A percentile compares a stretch with the other conserved stretches of the same genome.
Evolutionary conservation across 306 rosid species (phyloP).

Genomic region (Coriaria nepalensis): DNA sequence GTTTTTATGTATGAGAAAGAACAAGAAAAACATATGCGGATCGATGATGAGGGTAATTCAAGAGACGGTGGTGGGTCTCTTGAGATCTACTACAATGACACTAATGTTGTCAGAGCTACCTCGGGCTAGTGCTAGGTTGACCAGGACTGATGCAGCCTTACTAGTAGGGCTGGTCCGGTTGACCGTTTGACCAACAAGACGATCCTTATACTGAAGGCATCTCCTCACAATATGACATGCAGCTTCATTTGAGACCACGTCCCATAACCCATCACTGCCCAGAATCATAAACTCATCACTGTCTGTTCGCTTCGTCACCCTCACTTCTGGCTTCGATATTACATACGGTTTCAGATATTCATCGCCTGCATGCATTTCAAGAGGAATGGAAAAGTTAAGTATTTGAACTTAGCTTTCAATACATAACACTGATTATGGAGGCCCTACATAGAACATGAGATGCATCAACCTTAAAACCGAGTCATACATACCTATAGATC

Average conservation of each 20-base stretch:
- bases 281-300: slow-evolving; percentile 71
- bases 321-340: slow-evolving; percentile 77
- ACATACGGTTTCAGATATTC: slow-evolving; percentile 66
- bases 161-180: slow-evolving; percentile 21
- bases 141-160: slow-evolving; percentile 55
- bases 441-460: no score
- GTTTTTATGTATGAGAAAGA: no score
- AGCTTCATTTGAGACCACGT: slow-evolving; percentile 46
- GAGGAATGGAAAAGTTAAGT: neutral
- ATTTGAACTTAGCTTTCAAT: neutral
- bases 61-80: slow-evolving; percentile 15
- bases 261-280: slow-evolving; percentile 92
- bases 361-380: slow-evolving; percentile 51
- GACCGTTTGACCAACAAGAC: slow-evolving; percentile 7
- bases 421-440: neutral
- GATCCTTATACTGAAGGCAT: slow-evolving; percentile 27
- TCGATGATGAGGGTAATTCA: neutral
- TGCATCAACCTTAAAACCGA: neutral
- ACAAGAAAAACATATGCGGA: no score
- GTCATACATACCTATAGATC: slow-evolving; percentile 57
- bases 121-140: slow-evolving; percentile 58
- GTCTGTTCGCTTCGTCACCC: slow-evolving; percentile 42
- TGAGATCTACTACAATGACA: slow-evolving; percentile 61
- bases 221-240: slow-evolving; percentile 61
- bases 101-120: slow-evolving; percentile 84